A percentile compares a stretch with the other conserved stretches of the same genome.
phyloP scores from a whole-genome alignment of 2,329 filamentous ascomycete species.

The Trichoderma aggressivum region DNA sequence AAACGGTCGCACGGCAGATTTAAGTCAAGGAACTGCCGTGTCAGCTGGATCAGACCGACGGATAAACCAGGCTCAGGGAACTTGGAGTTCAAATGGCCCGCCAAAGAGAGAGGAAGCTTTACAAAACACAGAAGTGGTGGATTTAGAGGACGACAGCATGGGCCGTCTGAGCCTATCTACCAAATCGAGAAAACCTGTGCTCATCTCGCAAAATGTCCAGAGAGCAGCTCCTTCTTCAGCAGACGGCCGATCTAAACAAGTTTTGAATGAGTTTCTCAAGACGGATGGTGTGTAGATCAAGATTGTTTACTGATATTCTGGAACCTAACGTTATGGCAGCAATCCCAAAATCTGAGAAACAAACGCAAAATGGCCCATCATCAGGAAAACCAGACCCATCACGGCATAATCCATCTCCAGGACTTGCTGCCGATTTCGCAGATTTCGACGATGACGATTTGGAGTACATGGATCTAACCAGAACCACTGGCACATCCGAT shows the following conservation, averaged over 20 bases:
- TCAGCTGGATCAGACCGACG: not conserved
- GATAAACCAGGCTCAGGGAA: not conserved
- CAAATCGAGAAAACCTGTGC: constrained; percentile 44
- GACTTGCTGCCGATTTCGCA: constrained; percentile 33
- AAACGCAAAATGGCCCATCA: constrained; percentile 25
- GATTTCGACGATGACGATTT: constrained; percentile 36
- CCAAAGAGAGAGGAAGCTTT: constrained; percentile 23
- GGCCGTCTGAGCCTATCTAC: constrained; percentile 42
- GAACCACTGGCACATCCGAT: constrained; percentile 33
- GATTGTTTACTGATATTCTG: not conserved
- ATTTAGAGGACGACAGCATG: constrained; percentile 38
- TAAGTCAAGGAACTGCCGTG: not conserved
- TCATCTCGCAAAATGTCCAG: constrained; percentile 42
- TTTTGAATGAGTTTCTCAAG: constrained; percentile 13
- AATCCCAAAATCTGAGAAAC: constrained; percentile 22
- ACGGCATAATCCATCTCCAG: constrained; percentile 21
- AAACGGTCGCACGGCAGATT: constrained; percentile 9
- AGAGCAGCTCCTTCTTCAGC: constrained; percentile 39
- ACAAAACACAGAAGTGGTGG: constrained; percentile 28
- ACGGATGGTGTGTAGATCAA: constrained; percentile 11
- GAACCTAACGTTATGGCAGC: not conserved
- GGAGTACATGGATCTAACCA: constrained; percentile 42
- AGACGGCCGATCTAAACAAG: constrained; percentile 23
- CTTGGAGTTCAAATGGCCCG: constrained; percentile 25
- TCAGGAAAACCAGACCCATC: constrained; percentile 27